Evolutionary conservation across 495 filamentous ascomycete species (phyloP).

Genomic region (Friedmanniomyces simplex): DNA sequence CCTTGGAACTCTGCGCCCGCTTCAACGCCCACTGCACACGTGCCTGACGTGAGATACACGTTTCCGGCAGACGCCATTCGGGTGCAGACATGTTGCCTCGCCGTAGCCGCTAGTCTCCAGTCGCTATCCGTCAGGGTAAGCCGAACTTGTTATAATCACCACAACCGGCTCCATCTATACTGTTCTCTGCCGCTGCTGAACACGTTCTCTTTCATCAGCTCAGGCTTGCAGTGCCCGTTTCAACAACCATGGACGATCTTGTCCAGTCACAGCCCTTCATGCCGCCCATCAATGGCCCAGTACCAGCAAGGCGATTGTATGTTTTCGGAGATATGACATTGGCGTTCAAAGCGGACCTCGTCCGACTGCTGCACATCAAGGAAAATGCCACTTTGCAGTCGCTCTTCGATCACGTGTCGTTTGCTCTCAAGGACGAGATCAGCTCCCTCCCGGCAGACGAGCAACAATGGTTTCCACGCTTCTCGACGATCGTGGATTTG

Average conservation of each 20-base stretch:
- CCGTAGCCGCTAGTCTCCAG: not conserved
- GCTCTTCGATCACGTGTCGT: not conserved
- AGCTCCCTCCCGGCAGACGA: not conserved
- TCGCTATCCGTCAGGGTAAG: not conserved
- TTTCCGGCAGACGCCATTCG: not conserved
- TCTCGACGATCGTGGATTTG: slow-evolving; percentile 1
- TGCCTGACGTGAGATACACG: not conserved
- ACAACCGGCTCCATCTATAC: not conserved
- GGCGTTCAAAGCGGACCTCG: not conserved
- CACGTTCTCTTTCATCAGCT: no score
- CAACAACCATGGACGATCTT: slow-evolving; percentile 1
- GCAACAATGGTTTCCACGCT: slow-evolving; percentile 1
- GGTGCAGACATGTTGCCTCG: not conserved
- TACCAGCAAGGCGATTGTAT: not conserved
- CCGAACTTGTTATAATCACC: not conserved
- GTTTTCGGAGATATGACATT: slow-evolving; percentile 6
- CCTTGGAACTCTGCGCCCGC: no score
- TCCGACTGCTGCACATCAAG: slow-evolving; percentile 1
- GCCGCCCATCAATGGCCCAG: not conserved
- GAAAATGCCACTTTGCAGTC: not conserved
- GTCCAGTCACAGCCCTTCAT: not conserved
- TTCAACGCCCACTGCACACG: no score
- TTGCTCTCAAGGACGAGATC: not conserved
- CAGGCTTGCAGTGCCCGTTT: not conserved
- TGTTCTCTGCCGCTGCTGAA: not conserved